Conservation (phyloP, 2,329 filamentous ascomycete species). For the Fusarium nelsonii region DNA sequence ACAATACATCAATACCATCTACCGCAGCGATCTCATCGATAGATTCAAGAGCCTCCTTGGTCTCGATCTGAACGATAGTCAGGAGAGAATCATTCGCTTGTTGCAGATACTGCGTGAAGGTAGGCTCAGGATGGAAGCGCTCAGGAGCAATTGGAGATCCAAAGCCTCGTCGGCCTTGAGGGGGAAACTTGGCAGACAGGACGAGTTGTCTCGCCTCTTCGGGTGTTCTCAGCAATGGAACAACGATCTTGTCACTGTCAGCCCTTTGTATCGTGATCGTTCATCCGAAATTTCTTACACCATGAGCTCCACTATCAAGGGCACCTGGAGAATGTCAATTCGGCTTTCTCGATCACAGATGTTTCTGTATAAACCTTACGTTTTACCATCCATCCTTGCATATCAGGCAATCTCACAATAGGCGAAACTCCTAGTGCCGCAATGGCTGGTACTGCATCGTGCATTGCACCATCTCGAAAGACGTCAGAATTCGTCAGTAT, state of each 20-base stretch:
- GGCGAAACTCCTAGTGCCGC: constrained; percentile 60
- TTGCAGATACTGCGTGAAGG: constrained; percentile 62
- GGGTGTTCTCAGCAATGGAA: constrained; percentile 59
- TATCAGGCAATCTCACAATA: constrained; percentile 66
- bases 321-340: constrained; percentile 52
- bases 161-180: constrained; percentile 61
- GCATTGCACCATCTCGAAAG: constrained; percentile 60
- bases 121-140: constrained; percentile 59
- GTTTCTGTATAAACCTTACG: constrained; percentile 43
- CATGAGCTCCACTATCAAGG: constrained; percentile 64
- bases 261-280: neutral
- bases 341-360: neutral
- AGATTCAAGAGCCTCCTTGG: constrained; percentile 69
- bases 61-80: constrained; percentile 77
- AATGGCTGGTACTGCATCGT: constrained; percentile 66
- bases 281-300: constrained; percentile 52
- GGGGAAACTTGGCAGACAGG: constrained; percentile 64
- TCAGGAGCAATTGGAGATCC: constrained; percentile 62
- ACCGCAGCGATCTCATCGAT: constrained; percentile 73
- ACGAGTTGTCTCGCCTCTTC: constrained; percentile 62
- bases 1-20: constrained; percentile 71
- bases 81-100: constrained; percentile 65
- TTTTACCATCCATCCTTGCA: constrained; percentile 61
- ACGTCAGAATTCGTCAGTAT: constrained; percentile 2
- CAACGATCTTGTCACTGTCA: constrained; percentile 56